Percentiles rank a stretch among this genome's conserved stretches.
Evolutionary conservation across 1,284 basidiomycete genomes (phyloP).

Genomic region (Ceratobasidium sp.): DNA sequence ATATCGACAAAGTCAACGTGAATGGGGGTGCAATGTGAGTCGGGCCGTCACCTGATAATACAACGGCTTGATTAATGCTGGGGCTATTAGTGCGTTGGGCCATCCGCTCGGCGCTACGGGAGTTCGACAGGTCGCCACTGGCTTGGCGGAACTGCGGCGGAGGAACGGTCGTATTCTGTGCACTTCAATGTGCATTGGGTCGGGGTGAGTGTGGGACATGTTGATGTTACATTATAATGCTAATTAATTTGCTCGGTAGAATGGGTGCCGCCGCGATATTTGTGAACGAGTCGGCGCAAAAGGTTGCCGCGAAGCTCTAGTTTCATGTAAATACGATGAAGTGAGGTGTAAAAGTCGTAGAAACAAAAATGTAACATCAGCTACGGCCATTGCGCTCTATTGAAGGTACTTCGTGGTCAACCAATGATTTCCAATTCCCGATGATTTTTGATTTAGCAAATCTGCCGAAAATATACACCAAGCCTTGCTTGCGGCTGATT

Average conservation of each 20-base stretch:
- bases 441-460: too few species aligned
- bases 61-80: background rate
- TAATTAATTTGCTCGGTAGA: conserved; percentile 77
- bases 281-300: conserved; percentile 70
- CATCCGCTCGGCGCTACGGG: conserved; percentile 68
- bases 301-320: conserved; percentile 41
- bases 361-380: too few species aligned
- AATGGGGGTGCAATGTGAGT: conserved; percentile 56
- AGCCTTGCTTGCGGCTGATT: too few species aligned
- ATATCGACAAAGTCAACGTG: conserved; percentile 62
- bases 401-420: too few species aligned
- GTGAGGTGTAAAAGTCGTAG: background rate
- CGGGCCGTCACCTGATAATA: conserved; percentile 55
- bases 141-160: conserved; percentile 80
- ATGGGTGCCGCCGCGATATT: conserved; percentile 90
- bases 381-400: too few species aligned
- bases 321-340: background rate
- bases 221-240: background rate
- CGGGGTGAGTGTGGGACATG: conserved; percentile 14
- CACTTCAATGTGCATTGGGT: conserved; percentile 54
- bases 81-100: conserved; percentile 44
- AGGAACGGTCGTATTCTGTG: conserved; percentile 75
- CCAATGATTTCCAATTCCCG: too few species aligned
- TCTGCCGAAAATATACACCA: too few species aligned
- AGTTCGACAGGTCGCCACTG: conserved; percentile 86